These are phyloP conservation scores for Talaromyces sp. DNA, from an alignment of 2,329 filamentous ascomycete species.

Conservation along the genomic window DNA sequence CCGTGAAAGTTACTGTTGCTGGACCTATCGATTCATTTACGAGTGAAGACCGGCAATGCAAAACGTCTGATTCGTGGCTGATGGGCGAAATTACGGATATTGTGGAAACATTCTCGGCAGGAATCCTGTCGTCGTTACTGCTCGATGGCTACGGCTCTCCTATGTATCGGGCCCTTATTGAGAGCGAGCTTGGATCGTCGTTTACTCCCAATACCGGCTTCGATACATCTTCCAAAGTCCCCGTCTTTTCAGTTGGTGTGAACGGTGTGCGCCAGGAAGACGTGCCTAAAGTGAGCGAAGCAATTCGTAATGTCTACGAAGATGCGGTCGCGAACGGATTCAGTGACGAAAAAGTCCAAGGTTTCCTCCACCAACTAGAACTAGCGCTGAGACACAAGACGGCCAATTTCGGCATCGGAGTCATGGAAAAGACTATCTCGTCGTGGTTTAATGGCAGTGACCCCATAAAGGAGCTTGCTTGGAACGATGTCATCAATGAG, in stretches of 20 bases:
- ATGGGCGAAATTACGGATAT: slow-evolving; percentile 78
- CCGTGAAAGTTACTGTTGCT: slow-evolving; percentile 64
- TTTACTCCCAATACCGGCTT: slow-evolving; percentile 95
- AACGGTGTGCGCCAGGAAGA: slow-evolving; percentile 83
- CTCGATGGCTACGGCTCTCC: slow-evolving; percentile 96
- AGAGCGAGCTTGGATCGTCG: slow-evolving; percentile 83
- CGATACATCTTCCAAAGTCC: slow-evolving; percentile 69
- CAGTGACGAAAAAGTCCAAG: slow-evolving; percentile 84
- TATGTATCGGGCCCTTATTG: slow-evolving; percentile 81
- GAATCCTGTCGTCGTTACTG: slow-evolving; percentile 75
- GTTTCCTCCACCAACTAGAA: slow-evolving; percentile 89
- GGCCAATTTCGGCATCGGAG: slow-evolving; percentile 84
- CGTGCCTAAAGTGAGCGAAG: slow-evolving; percentile 69
- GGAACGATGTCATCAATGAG: slow-evolving; percentile 79
- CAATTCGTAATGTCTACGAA: slow-evolving; percentile 66
- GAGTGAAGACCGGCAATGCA: slow-evolving; percentile 80
- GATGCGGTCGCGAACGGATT: slow-evolving; percentile 73
- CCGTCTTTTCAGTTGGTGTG: slow-evolving; percentile 84
- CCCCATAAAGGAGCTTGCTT: slow-evolving; percentile 84
- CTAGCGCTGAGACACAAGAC: slow-evolving; percentile 95
- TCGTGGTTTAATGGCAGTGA: slow-evolving; percentile 96
- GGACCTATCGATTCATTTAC: slow-evolving; percentile 86
- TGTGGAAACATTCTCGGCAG: slow-evolving; percentile 81
- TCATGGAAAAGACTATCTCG: slow-evolving; percentile 82
- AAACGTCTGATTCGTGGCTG: slow-evolving; percentile 91